Conservation (phyloP, 2,329 filamentous ascomycete genomes). For the Neocatenulostroma microsporum region DNA sequence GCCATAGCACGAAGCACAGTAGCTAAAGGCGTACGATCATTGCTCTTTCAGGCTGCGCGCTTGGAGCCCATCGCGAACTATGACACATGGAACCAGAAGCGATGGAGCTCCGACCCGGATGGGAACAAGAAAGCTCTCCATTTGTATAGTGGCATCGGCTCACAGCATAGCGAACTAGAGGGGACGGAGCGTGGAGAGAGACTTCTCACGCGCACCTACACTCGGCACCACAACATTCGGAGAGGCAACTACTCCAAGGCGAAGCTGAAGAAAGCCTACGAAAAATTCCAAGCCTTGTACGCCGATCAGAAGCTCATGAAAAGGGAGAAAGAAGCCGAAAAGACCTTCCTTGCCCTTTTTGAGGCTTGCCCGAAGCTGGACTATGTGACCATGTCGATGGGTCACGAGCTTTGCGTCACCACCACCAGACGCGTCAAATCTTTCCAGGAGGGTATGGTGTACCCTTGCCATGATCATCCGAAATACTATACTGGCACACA, state of each 20-base stretch:
- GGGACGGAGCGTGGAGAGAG: too few relatives aligned
- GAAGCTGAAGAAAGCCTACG: neutral
- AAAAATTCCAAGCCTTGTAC: neutral
- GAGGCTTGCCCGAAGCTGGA: neutral
- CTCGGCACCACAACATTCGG: too few relatives aligned
- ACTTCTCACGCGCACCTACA: too few relatives aligned
- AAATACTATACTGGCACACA: neutral
- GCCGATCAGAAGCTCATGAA: constrained; percentile 1
- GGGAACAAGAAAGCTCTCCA: too few relatives aligned
- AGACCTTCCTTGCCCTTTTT: constrained; percentile 1
- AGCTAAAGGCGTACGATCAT: neutral
- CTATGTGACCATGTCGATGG: neutral
- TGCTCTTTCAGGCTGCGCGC: neutral
- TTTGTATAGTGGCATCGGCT: too few relatives aligned
- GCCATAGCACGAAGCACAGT: neutral
- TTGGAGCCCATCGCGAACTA: neutral
- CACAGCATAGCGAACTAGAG: too few relatives aligned
- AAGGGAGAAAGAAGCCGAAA: neutral
- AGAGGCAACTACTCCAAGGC: neutral
- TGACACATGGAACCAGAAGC: neutral
- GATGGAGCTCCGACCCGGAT: neutral
- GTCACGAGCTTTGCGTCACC: neutral
- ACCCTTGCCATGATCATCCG: neutral
- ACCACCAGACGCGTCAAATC: neutral
- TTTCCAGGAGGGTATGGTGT: neutral